A percentile compares a stretch with the other conserved stretches of the same genome.
These are phyloP conservation scores for Trichoderma cornu-damae DNA, from an alignment of 2,329 filamentous ascomycete genomes.

Conservation along the genomic window DNA sequence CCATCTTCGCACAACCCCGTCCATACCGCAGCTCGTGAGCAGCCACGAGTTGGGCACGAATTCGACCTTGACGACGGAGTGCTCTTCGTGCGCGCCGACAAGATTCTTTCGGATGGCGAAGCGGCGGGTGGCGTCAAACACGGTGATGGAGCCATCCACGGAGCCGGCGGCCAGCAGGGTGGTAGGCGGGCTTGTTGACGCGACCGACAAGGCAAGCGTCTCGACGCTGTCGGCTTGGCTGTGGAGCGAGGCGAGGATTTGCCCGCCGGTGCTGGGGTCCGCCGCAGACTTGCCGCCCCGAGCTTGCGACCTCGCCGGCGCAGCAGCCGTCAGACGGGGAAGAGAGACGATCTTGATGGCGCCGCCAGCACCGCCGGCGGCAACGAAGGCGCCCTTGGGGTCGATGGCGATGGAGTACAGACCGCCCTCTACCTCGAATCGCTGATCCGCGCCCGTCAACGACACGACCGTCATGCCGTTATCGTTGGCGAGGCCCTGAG, in stretches of 20 bases:
- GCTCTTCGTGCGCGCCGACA: slow-evolving; percentile 76
- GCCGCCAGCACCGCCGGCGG: slow-evolving; percentile 82
- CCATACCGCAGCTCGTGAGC: slow-evolving; percentile 84
- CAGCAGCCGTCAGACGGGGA: slow-evolving; percentile 51
- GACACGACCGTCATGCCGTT: slow-evolving; percentile 65
- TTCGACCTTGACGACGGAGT: slow-evolving; percentile 86
- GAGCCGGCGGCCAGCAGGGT: slow-evolving; percentile 60
- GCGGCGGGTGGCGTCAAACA: slow-evolving; percentile 80
- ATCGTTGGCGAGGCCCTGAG: slow-evolving; percentile 44
- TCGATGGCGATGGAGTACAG: slow-evolving; percentile 83
- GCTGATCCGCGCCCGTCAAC: slow-evolving; percentile 75
- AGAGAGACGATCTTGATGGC: slow-evolving; percentile 80
- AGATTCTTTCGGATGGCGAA: slow-evolving; percentile 85
- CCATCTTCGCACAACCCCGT: slow-evolving; percentile 87
- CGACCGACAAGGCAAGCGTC: slow-evolving; percentile 57
- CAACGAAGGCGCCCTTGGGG: slow-evolving; percentile 71
- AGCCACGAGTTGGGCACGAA: slow-evolving; percentile 68
- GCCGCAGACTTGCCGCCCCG: slow-evolving; percentile 32
- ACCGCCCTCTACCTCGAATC: slow-evolving; percentile 87
- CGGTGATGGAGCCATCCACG: slow-evolving; percentile 70
- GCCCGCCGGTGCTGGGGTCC: slow-evolving; percentile 42
- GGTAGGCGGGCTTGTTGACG: slow-evolving; percentile 41
- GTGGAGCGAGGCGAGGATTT: slow-evolving; percentile 76
- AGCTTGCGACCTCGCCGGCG: slow-evolving; percentile 24
- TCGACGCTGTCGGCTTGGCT: slow-evolving; percentile 74